Percentiles rank a stretch among this genome's conserved stretches.
Evolutionary conservation across 352 stramenopile genomes (phyloP).

Genomic region (Globisporangium ultimum): DNA sequence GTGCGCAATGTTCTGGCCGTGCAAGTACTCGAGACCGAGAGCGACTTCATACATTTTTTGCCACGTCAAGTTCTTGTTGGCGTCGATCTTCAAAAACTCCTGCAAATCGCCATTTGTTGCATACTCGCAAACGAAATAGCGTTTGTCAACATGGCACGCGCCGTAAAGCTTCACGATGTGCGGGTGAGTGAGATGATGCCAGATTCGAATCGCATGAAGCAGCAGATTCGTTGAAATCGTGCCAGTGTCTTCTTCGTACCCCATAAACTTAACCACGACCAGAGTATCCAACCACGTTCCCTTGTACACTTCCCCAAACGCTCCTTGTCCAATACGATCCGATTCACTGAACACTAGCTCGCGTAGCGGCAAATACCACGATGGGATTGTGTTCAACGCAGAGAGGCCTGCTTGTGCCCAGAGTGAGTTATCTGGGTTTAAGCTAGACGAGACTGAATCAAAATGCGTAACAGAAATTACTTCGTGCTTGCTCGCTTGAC

Average conservation of each 20-base stretch:
- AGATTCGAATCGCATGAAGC: constrained; percentile 26
- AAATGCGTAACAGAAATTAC: too few relatives aligned
- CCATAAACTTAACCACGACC: constrained; percentile 34
- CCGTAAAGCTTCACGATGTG: constrained; percentile 34
- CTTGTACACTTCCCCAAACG: constrained; percentile 24
- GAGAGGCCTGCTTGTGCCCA: too few relatives aligned
- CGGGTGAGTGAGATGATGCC: constrained; percentile 28
- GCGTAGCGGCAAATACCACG: too few relatives aligned
- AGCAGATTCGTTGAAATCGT: constrained; percentile 11
- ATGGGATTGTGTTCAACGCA: too few relatives aligned
- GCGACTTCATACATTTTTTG: constrained; percentile 25
- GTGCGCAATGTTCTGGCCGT: constrained; percentile 19
- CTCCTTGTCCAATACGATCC: constrained; percentile 18
- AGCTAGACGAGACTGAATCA: too few relatives aligned
- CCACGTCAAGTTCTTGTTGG: constrained; percentile 13
- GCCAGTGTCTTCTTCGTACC: constrained; percentile 10
- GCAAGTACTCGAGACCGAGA: constrained; percentile 18
- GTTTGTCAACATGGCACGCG: constrained; percentile 29
- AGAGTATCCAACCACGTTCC: constrained; percentile 26
- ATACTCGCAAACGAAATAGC: constrained; percentile 33
- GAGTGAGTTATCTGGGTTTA: too few relatives aligned
- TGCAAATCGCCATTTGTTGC: constrained; percentile 21
- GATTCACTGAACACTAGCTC: constrained; percentile 14
- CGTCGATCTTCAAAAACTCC: constrained; percentile 15
- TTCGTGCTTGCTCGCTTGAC: too few relatives aligned